These are phyloP conservation scores for Gracilaria gracilis DNA, from an alignment of 23 red algal genomes.

Conservation along the genomic window DNA sequence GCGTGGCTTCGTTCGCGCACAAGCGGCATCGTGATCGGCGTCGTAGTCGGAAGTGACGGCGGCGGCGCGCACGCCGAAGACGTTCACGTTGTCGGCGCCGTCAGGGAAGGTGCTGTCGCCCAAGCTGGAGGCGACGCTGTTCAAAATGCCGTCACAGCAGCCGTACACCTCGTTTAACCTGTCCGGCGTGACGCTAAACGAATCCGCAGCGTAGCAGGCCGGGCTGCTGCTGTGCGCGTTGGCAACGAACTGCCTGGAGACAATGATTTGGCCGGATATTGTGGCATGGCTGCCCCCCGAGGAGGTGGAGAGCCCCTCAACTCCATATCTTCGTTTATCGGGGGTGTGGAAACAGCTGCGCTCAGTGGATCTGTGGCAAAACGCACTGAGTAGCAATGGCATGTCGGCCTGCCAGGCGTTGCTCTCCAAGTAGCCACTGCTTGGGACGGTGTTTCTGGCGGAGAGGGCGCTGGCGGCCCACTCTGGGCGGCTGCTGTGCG, in stretches of 20 bases:
- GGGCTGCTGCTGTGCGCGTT: slow-evolving; percentile 19
- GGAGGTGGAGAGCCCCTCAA: slow-evolving; percentile 49
- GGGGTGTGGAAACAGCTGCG: slow-evolving; percentile 43
- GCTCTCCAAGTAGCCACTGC: slow-evolving; percentile 17
- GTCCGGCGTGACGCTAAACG: slow-evolving; percentile 36
- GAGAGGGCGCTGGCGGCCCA: slow-evolving; percentile 82
- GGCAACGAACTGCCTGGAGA: slow-evolving; percentile 35
- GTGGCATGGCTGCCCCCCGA: slow-evolving; percentile 52
- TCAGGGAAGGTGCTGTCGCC: slow-evolving; percentile 38
- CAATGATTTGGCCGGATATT: slow-evolving; percentile 45
- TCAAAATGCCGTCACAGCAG: slow-evolving; percentile 31
- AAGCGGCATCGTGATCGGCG: too few relatives aligned
- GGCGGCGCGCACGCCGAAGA: slow-evolving; percentile 6
- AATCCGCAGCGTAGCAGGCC: slow-evolving; percentile 25
- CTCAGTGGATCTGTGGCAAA: slow-evolving; percentile 80
- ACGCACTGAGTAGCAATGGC: slow-evolving; percentile 86
- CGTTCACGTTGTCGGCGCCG: slow-evolving; percentile 9
- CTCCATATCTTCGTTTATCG: slow-evolving; percentile 24
- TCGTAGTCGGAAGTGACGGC: background rate
- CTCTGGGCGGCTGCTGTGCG: slow-evolving; percentile 60
- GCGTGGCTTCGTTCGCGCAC: too few relatives aligned
- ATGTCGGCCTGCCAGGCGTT: slow-evolving; percentile 62
- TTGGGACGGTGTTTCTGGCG: slow-evolving; percentile 49
- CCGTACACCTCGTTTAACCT: slow-evolving; percentile 55
- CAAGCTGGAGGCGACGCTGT: slow-evolving; percentile 19